Percentiles rank a stretch among this genome's conserved stretches.
phyloP scores from a whole-genome alignment of 106 monocot genomes.

The Hemerocallis citrina region DNA sequence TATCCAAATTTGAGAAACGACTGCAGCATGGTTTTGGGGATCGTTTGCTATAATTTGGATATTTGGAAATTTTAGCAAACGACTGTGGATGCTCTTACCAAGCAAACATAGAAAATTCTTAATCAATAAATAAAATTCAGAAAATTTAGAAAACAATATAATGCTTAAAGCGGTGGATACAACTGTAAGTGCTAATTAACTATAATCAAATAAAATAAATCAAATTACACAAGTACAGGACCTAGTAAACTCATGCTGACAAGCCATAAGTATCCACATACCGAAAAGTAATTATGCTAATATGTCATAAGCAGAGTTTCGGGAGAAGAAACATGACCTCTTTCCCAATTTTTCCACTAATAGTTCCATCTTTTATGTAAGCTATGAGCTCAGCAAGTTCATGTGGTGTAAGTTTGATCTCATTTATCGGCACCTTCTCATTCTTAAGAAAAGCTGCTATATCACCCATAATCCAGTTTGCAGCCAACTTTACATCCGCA shows the following conservation, averaged over 20 bases:
- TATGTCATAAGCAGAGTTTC: not conserved
- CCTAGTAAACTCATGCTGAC: not conserved
- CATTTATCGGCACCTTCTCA: slow-evolving; percentile 64
- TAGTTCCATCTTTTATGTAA: slow-evolving; percentile 80
- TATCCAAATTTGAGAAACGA: no score
- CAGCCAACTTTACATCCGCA: slow-evolving; percentile 84
- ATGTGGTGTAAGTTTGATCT: slow-evolving; percentile 67
- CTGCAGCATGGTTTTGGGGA: no score
- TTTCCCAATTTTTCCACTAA: slow-evolving; percentile 96
- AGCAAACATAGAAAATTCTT: no score
- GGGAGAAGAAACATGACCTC: slow-evolving; percentile 37
- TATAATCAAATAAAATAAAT: no score
- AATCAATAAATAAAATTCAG: no score
- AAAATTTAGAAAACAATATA: no score
- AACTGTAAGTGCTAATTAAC: not conserved
- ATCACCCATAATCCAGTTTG: slow-evolving; percentile 99
- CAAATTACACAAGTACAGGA: not conserved
- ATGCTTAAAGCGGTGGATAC: no score
- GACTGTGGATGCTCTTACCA: no score
- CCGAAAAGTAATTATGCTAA: not conserved
- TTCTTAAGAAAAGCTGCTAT: slow-evolving; percentile 89
- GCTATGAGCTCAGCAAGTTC: slow-evolving; percentile 86
- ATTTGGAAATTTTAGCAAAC: no score
- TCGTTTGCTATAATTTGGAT: no score
- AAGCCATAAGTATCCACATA: not conserved